Conservation (phyloP, 1,139 yeast genomes). For the Sugiyamaella novakii region DNA sequence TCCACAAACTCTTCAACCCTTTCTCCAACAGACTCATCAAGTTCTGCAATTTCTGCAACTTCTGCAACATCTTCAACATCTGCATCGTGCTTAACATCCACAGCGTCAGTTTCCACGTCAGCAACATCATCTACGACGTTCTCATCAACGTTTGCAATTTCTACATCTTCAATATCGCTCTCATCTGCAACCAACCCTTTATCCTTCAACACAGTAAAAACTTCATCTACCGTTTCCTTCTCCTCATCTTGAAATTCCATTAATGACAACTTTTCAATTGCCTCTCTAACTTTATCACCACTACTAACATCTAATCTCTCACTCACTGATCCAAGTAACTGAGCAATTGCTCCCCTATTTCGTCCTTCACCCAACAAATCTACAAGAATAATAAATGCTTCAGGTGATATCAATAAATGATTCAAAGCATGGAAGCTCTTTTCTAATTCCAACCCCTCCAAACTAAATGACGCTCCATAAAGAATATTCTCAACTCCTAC, state of each 20-base stretch:
- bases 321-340: conserved; percentile 7
- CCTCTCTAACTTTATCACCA: neutral
- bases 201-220: conserved; percentile 1
- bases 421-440: conserved; percentile 17
- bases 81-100: too few relatives aligned
- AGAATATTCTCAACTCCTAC: conserved; percentile 28
- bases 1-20: too few relatives aligned
- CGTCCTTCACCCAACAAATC: conserved; percentile 1
- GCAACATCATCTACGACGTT: too few relatives aligned
- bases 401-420: conserved; percentile 16
- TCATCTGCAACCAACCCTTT: conserved; percentile 5
- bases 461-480: conserved; percentile 24
- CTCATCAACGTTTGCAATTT: neutral
- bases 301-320: conserved; percentile 7
- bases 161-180: neutral
- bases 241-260: neutral
- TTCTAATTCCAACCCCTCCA: conserved; percentile 18
- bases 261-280: neutral
- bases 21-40: too few relatives aligned
- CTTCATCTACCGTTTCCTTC: neutral
- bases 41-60: too few relatives aligned
- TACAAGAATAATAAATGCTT: conserved; percentile 20
- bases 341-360: neutral
- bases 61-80: neutral
- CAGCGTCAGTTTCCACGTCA: neutral